Evolutionary conservation across 2,329 filamentous ascomycete genomes (phyloP).

Genomic region (Cladosporium austrohemisphaericum): DNA sequence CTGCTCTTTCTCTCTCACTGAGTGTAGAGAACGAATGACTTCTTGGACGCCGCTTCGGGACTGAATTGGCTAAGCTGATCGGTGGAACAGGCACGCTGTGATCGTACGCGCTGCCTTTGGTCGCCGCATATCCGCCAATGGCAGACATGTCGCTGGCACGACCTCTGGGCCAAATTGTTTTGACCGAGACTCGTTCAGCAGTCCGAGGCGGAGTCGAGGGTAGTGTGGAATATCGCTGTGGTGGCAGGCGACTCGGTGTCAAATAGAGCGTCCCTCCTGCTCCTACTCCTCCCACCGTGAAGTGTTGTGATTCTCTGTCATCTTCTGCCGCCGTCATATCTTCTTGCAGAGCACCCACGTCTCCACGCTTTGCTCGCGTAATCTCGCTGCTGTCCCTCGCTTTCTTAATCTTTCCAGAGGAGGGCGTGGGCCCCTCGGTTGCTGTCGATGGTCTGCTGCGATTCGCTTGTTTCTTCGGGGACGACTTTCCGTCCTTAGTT

Average conservation of each 20-base stretch:
- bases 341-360: slow-evolving; percentile 2
- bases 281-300: slow-evolving; percentile 46
- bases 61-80: slow-evolving; percentile 24
- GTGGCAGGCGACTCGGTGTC: slow-evolving; percentile 35
- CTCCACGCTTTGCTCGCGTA: slow-evolving; percentile 18
- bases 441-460: slow-evolving; percentile 4
- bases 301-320: slow-evolving; percentile 34
- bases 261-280: slow-evolving; percentile 48
- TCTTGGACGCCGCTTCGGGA: slow-evolving; percentile 42
- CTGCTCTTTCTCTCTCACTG: slow-evolving; percentile 59
- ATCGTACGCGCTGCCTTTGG: slow-evolving; percentile 13
- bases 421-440: background rate
- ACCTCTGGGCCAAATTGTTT: slow-evolving; percentile 12
- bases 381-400: slow-evolving; percentile 23
- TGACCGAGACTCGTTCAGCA: slow-evolving; percentile 18
- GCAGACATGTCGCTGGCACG: background rate
- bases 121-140: background rate
- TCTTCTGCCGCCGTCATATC: slow-evolving; percentile 16
- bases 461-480: background rate
- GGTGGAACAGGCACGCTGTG: slow-evolving; percentile 21
- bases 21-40: slow-evolving; percentile 72
- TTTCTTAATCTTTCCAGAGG: slow-evolving; percentile 21
- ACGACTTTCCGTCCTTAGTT: background rate
- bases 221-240: slow-evolving; percentile 20
- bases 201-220: slow-evolving; percentile 29